Evolutionary conservation across 352 stramenopile genomes (phyloP).

Genomic region (Globisporangium apiculatum): DNA sequence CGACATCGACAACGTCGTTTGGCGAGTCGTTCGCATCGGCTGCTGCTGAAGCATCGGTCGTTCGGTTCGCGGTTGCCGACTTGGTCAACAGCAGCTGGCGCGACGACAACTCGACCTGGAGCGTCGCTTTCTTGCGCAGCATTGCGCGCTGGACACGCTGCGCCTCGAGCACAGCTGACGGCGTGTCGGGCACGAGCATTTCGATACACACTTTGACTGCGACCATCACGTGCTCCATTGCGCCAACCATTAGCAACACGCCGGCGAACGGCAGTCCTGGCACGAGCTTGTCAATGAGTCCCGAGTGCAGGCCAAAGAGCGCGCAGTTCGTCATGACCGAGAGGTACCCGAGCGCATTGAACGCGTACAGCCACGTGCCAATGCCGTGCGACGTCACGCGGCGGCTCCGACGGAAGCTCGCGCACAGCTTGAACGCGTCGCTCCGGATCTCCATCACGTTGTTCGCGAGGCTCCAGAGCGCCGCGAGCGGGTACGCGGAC

Average conservation of each 20-base stretch:
- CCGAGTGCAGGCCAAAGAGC: constrained; percentile 90
- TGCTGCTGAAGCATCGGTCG: not conserved
- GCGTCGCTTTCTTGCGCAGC: constrained; percentile 65
- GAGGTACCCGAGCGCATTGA: constrained; percentile 88
- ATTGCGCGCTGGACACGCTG: constrained; percentile 55
- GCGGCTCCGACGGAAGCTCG: constrained; percentile 71
- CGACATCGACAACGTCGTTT: constrained; percentile 14
- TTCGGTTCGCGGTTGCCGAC: too few species aligned
- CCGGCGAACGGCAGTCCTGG: constrained; percentile 53
- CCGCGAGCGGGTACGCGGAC: constrained; percentile 89
- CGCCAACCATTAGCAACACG: constrained; percentile 39
- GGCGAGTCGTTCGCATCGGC: constrained; percentile 1
- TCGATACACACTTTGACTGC: constrained; percentile 74
- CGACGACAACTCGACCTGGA: constrained; percentile 64
- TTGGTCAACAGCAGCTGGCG: constrained; percentile 27
- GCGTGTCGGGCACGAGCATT: constrained; percentile 66
- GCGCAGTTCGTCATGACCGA: constrained; percentile 93
- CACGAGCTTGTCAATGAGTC: constrained; percentile 66
- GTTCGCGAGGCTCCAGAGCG: constrained; percentile 90
- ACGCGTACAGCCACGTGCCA: constrained; percentile 90
- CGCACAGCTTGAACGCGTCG: constrained; percentile 93
- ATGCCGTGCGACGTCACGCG: constrained; percentile 73
- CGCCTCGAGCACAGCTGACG: constrained; percentile 48
- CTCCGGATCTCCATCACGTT: constrained; percentile 94
- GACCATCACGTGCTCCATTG: constrained; percentile 80